phyloP scores from a whole-genome alignment of 2,329 filamentous ascomycete genomes.

The Hypoxylon sp. region DNA sequence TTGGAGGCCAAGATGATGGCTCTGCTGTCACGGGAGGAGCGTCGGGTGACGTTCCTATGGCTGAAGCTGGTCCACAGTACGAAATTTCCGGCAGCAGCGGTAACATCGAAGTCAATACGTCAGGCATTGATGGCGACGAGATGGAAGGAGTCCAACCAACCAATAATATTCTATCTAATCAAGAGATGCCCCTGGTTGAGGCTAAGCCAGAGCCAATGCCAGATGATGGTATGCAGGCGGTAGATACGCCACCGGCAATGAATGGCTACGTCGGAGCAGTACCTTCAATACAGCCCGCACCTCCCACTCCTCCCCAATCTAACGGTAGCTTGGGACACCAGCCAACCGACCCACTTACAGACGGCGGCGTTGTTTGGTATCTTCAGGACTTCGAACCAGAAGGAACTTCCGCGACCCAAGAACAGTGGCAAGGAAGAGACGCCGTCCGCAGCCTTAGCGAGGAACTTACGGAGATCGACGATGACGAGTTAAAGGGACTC shows the following conservation, averaged over 20 bases:
- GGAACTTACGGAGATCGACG: constrained; percentile 91
- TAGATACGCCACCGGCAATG: constrained; percentile 65
- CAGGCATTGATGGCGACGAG: constrained; percentile 53
- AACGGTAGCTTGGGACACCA: constrained; percentile 70
- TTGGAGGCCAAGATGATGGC: constrained; percentile 54
- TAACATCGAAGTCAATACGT: constrained; percentile 65
- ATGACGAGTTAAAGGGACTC: constrained; percentile 86
- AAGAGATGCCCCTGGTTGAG: constrained; percentile 47
- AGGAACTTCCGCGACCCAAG: constrained; percentile 84
- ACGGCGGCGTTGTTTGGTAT: constrained; percentile 91
- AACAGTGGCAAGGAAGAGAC: constrained; percentile 80
- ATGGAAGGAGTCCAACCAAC: constrained; percentile 54
- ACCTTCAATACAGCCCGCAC: constrained; percentile 59
- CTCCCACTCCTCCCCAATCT: constrained; percentile 78
- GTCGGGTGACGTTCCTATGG: constrained; percentile 57
- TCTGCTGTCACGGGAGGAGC: constrained; percentile 54
- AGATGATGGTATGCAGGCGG: constrained; percentile 52
- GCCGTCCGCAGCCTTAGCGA: constrained; percentile 80
- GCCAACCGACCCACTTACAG: constrained; percentile 67
- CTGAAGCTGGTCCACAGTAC: constrained; percentile 58
- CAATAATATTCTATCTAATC: constrained; percentile 51
- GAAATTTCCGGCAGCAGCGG: constrained; percentile 56
- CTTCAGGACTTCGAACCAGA: constrained; percentile 82
- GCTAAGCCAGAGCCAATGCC: constrained; percentile 50
- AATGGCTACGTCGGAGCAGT: constrained; percentile 61